A percentile compares a stretch with the other conserved stretches of the same genome.
Conservation (phyloP, 768 basidiomycete species). For the Lanmaoa pseudosensibilis region DNA sequence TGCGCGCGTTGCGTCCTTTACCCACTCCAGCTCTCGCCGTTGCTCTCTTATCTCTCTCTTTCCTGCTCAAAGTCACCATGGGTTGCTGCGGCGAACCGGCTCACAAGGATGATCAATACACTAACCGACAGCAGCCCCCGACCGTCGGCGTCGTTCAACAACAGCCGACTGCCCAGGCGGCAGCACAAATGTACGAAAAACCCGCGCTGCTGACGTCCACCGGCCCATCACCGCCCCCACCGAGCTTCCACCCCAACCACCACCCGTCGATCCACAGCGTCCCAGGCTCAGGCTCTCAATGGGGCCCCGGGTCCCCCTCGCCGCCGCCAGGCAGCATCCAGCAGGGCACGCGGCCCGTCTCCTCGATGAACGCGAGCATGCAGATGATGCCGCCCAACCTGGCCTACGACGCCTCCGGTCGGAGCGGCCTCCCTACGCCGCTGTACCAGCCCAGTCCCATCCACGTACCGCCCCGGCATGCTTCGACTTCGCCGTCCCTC, state of each 20-base stretch:
- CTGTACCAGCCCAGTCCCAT: slow-evolving; percentile 33
- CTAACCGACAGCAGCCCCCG: slow-evolving; percentile 33
- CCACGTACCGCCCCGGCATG: slow-evolving; percentile 19
- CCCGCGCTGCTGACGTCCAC: slow-evolving; percentile 41
- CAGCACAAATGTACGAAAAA: slow-evolving; percentile 41
- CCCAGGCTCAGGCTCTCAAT: slow-evolving; percentile 15
- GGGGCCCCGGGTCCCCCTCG: slow-evolving; percentile 36
- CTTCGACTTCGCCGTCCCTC: slow-evolving; percentile 27
- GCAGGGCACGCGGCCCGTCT: neutral
- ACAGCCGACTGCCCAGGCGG: slow-evolving; percentile 49
- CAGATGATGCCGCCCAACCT: neutral
- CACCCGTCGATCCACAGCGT: slow-evolving; percentile 27
- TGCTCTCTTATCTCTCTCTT: neutral
- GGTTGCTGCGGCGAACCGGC: slow-evolving; percentile 64
- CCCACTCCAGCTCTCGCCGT: neutral
- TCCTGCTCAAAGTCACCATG: slow-evolving; percentile 37
- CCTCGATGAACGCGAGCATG: neutral
- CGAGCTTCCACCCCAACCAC: slow-evolving; percentile 27
- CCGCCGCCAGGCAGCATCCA: slow-evolving; percentile 23
- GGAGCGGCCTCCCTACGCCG: slow-evolving; percentile 5
- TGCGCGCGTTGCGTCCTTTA: neutral
- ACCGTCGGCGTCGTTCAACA: slow-evolving; percentile 43
- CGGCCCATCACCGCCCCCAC: slow-evolving; percentile 49
- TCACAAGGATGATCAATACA: slow-evolving; percentile 31
- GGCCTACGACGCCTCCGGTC: neutral